phyloP scores from a whole-genome alignment of 345 rosid genomes.

The Eucalyptus guilfoylei region DNA sequence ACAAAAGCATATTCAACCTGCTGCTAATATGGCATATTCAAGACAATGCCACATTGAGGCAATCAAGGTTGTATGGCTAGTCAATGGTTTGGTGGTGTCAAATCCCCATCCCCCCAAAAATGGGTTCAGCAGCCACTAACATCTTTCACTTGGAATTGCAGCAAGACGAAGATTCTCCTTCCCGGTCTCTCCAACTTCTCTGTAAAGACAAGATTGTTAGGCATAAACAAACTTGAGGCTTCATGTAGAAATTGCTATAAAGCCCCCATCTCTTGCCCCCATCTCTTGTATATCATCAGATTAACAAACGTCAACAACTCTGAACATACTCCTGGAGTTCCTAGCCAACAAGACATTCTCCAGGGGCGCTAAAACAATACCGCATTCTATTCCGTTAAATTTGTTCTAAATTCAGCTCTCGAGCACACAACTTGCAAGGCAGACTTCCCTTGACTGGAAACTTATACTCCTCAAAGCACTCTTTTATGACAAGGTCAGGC shows the following conservation, averaged over 20 bases:
- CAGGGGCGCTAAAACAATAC: background rate
- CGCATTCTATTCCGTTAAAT: background rate
- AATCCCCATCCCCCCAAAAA: background rate
- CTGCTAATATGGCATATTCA: background rate
- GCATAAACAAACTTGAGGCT: background rate
- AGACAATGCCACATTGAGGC: background rate
- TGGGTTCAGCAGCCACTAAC: background rate
- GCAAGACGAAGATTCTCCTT: background rate
- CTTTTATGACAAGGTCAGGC: background rate
- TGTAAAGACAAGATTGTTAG: background rate
- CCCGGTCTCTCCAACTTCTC: background rate
- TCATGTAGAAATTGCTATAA: background rate
- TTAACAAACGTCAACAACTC: background rate
- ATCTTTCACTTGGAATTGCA: background rate
- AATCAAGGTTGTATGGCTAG: background rate
- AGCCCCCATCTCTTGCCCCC: background rate
- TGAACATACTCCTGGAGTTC: background rate
- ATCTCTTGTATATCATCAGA: background rate
- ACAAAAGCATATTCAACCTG: background rate
- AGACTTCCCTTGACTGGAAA: background rate
- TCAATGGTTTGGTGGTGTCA: background rate
- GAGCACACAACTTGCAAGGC: background rate
- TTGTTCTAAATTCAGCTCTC: background rate
- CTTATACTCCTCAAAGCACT: background rate
- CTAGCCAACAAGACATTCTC: background rate